These are phyloP conservation scores for Ensete glaucum DNA, from an alignment of 176 grass and related monocot species.

Conservation along the genomic window DNA sequence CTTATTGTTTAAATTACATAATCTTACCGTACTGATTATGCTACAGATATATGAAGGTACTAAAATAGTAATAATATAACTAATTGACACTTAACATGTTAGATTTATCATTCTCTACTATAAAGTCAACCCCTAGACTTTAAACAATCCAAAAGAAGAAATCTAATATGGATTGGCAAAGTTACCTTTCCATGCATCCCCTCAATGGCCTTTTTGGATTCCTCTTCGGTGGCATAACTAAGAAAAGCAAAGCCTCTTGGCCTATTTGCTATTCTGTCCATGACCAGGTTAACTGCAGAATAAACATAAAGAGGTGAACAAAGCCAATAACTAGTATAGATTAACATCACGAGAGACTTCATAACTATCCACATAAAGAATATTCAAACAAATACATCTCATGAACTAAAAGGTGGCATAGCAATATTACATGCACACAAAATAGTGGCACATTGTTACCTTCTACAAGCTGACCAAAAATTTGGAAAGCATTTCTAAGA, in stretches of 20 bases:
- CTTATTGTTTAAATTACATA: no score
- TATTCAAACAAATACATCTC: no score
- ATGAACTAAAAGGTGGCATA: not conserved
- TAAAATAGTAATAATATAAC: no score
- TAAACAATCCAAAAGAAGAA: no score
- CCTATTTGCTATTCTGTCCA: conserved; percentile 56
- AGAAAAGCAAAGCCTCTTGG: conserved; percentile 67
- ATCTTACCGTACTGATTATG: no score
- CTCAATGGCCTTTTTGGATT: conserved; percentile 49
- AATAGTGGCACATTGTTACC: conserved; percentile 21
- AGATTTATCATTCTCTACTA: no score
- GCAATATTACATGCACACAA: not conserved
- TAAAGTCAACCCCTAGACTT: no score
- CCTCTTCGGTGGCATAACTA: conserved; percentile 39
- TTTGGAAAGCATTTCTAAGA: conserved; percentile 51
- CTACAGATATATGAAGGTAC: no score
- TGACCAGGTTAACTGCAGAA: conserved; percentile 56
- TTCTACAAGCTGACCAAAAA: conserved; percentile 53
- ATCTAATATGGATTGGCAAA: not conserved
- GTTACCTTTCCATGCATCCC: conserved; percentile 80
- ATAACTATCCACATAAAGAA: no score
- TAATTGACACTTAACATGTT: no score
- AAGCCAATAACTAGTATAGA: not conserved
- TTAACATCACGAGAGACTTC: not conserved
- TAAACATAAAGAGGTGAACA: not conserved